These are phyloP conservation scores for Cytospora piceae DNA, from an alignment of 2,329 filamentous ascomycete genomes.

Conservation along the genomic window DNA sequence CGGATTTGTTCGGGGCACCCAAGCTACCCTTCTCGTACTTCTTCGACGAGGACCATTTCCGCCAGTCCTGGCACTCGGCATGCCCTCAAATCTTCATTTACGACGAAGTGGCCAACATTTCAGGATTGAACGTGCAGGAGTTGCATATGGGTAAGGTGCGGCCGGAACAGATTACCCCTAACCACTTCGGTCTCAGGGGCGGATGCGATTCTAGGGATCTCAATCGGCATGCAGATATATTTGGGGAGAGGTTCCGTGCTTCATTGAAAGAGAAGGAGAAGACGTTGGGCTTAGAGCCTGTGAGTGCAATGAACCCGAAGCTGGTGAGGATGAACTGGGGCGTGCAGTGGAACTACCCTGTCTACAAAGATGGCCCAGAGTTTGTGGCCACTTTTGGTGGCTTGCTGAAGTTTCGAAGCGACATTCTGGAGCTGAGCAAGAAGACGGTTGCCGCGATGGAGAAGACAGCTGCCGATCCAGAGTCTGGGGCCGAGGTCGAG, in stretches of 20 bases:
- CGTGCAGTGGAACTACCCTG: slow-evolving; percentile 51
- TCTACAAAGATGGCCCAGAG: slow-evolving; percentile 51
- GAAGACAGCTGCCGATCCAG: slow-evolving; percentile 35
- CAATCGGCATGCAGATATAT: slow-evolving; percentile 46
- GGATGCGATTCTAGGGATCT: slow-evolving; percentile 46
- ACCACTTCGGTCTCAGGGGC: slow-evolving; percentile 44
- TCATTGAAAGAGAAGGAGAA: slow-evolving; percentile 40
- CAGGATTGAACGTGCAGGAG: slow-evolving; percentile 35
- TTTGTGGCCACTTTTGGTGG: slow-evolving; percentile 49
- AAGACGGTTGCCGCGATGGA: slow-evolving; percentile 43
- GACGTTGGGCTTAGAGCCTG: slow-evolving; percentile 31
- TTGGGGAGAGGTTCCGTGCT: slow-evolving; percentile 41
- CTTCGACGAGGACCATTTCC: slow-evolving; percentile 52
- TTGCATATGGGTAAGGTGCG: slow-evolving; percentile 35
- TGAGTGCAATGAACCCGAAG: slow-evolving; percentile 39
- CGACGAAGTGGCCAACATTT: slow-evolving; percentile 43
- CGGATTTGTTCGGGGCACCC: slow-evolving; percentile 46
- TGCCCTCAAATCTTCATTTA: slow-evolving; percentile 52
- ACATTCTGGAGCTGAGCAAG: slow-evolving; percentile 47
- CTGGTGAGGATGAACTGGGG: slow-evolving; percentile 49
- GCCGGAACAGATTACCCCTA: slow-evolving; percentile 47
- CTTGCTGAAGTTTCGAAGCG: slow-evolving; percentile 46
- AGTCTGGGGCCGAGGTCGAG: slow-evolving; percentile 30
- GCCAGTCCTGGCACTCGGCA: slow-evolving; percentile 39
- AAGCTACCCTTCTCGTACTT: slow-evolving; percentile 48